A percentile compares a stretch with the other conserved stretches of the same genome.
These are phyloP conservation scores for Myrica gale DNA, from an alignment of 306 rosid genomes.

Conservation along the genomic window DNA sequence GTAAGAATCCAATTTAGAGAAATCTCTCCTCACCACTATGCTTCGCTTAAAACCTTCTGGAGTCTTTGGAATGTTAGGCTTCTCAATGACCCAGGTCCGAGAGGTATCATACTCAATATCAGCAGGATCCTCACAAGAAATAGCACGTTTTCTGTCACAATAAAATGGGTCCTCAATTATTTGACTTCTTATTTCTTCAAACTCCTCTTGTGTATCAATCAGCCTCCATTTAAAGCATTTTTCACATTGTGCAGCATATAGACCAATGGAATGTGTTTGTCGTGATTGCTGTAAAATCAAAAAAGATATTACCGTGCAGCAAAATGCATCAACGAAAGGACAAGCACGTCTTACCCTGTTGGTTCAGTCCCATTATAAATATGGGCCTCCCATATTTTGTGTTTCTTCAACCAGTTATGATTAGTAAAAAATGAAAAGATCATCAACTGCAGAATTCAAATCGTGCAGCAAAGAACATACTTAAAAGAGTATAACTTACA, in stretches of 20 bases:
- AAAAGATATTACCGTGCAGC: conserved; percentile 24
- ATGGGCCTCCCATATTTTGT: neutral
- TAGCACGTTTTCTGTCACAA: conserved; percentile 48
- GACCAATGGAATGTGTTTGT: conserved; percentile 40
- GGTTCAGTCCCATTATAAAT: conserved; percentile 5
- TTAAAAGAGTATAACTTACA: neutral
- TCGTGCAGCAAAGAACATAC: neutral
- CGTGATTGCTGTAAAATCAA: conserved; percentile 33
- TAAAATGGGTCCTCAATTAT: conserved; percentile 51
- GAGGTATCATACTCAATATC: conserved; percentile 62
- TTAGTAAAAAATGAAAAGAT: neutral
- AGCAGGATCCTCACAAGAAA: conserved; percentile 67
- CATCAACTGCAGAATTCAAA: neutral
- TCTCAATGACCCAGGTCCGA: conserved; percentile 89
- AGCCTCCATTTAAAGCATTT: conserved; percentile 84
- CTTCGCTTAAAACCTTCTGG: conserved; percentile 73
- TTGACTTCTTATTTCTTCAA: conserved; percentile 68
- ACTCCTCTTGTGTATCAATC: conserved; percentile 66
- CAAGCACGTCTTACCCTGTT: neutral
- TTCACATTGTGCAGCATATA: conserved; percentile 72
- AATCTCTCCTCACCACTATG: conserved; percentile 68
- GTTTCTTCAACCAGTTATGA: neutral
- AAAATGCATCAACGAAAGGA: neutral
- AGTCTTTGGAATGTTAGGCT: conserved; percentile 72
- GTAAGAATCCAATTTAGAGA: conserved; percentile 76